These are phyloP conservation scores for Hyphopichia fennica DNA, from an alignment of 1,139 yeast genomes.

Conservation along the genomic window DNA sequence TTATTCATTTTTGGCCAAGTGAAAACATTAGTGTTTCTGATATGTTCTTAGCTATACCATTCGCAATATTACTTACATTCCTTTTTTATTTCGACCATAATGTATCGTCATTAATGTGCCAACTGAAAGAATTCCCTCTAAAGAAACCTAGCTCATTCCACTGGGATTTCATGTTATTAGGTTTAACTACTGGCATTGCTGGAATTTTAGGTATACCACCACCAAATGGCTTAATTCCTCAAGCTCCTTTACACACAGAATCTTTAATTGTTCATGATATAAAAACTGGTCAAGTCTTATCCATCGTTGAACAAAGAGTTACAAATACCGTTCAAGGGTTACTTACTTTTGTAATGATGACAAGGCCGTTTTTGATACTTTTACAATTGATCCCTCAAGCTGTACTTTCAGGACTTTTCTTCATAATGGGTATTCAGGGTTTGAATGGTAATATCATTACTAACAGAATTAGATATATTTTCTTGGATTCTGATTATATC, in stretches of 20 bases:
- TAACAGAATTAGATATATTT: constrained; percentile 59
- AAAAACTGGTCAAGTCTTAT: constrained; percentile 38
- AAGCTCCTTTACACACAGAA: constrained; percentile 90
- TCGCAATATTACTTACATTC: constrained; percentile 80
- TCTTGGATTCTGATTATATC: constrained; percentile 56
- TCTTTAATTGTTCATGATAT: constrained; percentile 65
- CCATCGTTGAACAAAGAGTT: constrained; percentile 86
- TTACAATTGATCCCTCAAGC: constrained; percentile 92
- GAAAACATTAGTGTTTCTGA: constrained; percentile 64
- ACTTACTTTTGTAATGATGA: constrained; percentile 82
- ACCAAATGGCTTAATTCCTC: constrained; percentile 95
- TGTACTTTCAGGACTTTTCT: constrained; percentile 86
- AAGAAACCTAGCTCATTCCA: constrained; percentile 88
- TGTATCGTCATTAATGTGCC: constrained; percentile 90
- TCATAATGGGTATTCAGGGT: constrained; percentile 89
- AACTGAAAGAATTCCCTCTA: constrained; percentile 75
- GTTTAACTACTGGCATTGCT: constrained; percentile 81
- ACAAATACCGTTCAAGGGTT: constrained; percentile 85
- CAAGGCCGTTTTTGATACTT: constrained; percentile 79
- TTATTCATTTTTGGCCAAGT: constrained; percentile 71
- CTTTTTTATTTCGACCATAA: constrained; percentile 94
- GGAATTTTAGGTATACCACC: constrained; percentile 92
- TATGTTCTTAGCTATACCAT: constrained; percentile 87
- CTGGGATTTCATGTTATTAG: constrained; percentile 86
- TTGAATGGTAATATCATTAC: constrained; percentile 66